Base-by-base conservation (phyloP, 2,329 filamentous ascomycete genomes). In the Talaromyces pinophilus region DNA sequence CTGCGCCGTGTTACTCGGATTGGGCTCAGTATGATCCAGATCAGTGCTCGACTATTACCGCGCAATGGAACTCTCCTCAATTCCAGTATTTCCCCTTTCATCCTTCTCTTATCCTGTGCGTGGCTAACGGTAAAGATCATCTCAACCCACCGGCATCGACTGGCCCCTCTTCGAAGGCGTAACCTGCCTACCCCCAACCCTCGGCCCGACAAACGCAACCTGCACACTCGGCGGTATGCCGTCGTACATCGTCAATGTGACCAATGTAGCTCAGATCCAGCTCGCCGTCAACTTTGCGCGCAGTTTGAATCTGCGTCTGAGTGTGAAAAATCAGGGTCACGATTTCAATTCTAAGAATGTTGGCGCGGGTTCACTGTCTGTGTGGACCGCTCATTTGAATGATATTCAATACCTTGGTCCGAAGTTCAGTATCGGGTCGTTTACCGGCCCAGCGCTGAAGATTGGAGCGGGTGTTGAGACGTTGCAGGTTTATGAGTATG, bases 321-420 rank as follows among this genome's bases (percentile, higher is more conserved):
- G 48, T 19, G 54, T 68, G 2, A 66, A 67, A 22, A 59, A 59
- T 7, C 67, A 66, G 44, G 67, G 67, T 11, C 67, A 68, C 25
- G 67, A 68, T 15, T 65, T 60, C 46, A 59, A 59, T 19, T 82
- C 81, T n/a, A 81, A 82, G 66, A 82, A 81, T 0, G 77, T 77
- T 5, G 82, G 83, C 40, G 77, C 78, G 0, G 83, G 82, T 10
- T 78, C 82, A 0, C 72, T 85, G 2, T 80, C 78, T 54, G 75
- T 85, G 64, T 85, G 83, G 83, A 85, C 81, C 2, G 82, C 83
- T 68, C 72, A 81, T 63, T 72, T 84, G 46, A 83, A 83, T 62
- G 71, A 77, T 3, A 77, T 81, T 7, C 71, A 78, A 19, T 62
- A 62, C n/a, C 59, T 62, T 35, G 59, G 59, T 8, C 30, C 59